Evolutionary conservation across 345 rosid species (phyloP), one percentile per base, ranked within the genome.

Genomic region (Trapa incisa): DNA sequence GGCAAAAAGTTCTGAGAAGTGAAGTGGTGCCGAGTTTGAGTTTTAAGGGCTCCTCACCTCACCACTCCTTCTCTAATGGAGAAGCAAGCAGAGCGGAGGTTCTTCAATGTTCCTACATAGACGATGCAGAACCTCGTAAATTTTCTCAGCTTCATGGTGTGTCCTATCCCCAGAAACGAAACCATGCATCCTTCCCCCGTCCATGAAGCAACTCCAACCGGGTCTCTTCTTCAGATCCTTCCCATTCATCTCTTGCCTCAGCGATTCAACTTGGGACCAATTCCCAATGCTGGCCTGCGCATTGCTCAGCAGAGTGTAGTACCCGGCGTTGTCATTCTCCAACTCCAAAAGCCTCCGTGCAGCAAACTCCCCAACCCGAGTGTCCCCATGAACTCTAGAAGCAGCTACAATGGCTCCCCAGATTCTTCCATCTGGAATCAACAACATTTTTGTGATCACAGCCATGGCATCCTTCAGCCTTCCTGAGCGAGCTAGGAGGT

Each of bases 371-470:
- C 76, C 79, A 9, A 78, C 17, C 52, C 70, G 69, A 54, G 56
- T 66, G 35, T 79, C 61, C 2, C 72, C 72, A 61, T 79, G 71
- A 47, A 72, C 41, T 71, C 72, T 76, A 13, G 77, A 74, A 6
- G 79, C 79, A n/a, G 72, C 69, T 33, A 81, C 77, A 53, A 79
- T 38, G 22, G 79, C 74, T n/a, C 82, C 77, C 85, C 85, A 81
- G 4, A 76, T 81, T 32, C 81, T 75, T 9, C 79, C 68, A 64
- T 81, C 84, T 15, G 84, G 80, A 38, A 41, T 32, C n/a, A 54
- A 3, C 10, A 70, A 52, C 80, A 72, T 79, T 33, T 67, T 71
- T 39, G 70, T 11, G 63, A 76, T 64, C 17, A 77, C 65, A 32
- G 68, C 67, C n/a, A 81, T 42, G 64, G 79, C 85, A 48, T 79